Base-by-base conservation (phyloP, 108 stramenopile genomes). In the Skeletonema tropicum region DNA sequence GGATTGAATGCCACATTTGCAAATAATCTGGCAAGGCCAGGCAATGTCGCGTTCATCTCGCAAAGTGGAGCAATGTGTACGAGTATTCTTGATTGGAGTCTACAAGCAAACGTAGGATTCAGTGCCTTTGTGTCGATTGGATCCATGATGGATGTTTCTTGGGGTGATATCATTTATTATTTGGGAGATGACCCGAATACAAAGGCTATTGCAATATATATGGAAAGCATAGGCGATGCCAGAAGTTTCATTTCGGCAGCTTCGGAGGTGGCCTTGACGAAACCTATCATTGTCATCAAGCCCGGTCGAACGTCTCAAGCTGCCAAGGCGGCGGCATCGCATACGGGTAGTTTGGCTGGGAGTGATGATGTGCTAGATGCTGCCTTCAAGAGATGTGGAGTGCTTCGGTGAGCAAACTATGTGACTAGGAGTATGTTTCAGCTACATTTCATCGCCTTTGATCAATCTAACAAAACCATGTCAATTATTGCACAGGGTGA, bases 251-350 rank as follows among this genome's bases (percentile, higher is more conserved):
- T 80, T 73, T 75, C 79, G 33, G 79, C 74, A 21, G 74, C 74
- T 8, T 42, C 64, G n/a, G 79, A 74, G 35, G 73, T 75, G 31
- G 79, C 79, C 30, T 71, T 71, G 64, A 76, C 60, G 30, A 82
- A 82, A 59, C 80, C 80, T 10, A 76, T 82, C 31, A 76, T 82
- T 42, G 75, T 76, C 6, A 73, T 82, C 21, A 82, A 82, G 39
- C 70, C 73, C 6, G 80, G 80, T 19, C 55, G 75, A 42, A 73
- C 72, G 10, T 41, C 71, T 31, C 62, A 71, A 25, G 80, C 70
- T 3, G 68, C 75, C 26, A 70, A 52, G n/a, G 80, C 80, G 19
- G 73, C 73, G 12, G 52, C 66, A 55, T 68, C 66, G 6, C 80
- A 82, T 32, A 82, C 80, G 33, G 80, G 80, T 3, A 58, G 62